Conservation (phyloP, 2,329 filamentous ascomycete genomes). For the Pseudocercospora pini-densiflorae region DNA sequence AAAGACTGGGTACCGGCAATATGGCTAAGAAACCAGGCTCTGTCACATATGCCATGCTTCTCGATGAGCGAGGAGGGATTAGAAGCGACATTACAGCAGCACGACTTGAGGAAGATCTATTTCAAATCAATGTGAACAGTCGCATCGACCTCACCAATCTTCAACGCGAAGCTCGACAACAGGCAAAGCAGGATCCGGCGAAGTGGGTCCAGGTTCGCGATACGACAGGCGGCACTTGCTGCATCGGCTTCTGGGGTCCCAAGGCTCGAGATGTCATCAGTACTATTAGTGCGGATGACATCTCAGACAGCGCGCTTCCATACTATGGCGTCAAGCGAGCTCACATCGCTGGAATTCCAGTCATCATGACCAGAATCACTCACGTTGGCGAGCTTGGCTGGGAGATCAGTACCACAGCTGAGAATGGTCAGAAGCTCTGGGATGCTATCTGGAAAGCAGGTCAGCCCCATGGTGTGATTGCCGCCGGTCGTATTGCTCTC, state of each 20-base stretch:
- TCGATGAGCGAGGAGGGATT: conserved; percentile 60
- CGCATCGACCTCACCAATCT: conserved; percentile 61
- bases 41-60: conserved; percentile 62
- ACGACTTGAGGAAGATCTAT: conserved; percentile 54
- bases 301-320: conserved; percentile 51
- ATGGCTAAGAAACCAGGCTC: conserved; percentile 53
- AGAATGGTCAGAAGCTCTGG: conserved; percentile 63
- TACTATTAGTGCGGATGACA: conserved; percentile 52
- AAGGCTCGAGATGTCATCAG: conserved; percentile 57
- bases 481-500: conserved; percentile 63
- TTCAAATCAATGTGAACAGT: conserved; percentile 63
- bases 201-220: conserved; percentile 60
- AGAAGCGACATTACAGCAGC: conserved; percentile 63
- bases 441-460: conserved; percentile 62
- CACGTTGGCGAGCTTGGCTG: conserved; percentile 66
- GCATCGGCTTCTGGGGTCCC: conserved; percentile 67
- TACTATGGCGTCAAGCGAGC: conserved; percentile 57
- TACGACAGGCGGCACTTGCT: conserved; percentile 64
- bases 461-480: conserved; percentile 59
- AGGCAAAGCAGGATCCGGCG: conserved; percentile 43
- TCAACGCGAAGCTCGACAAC: conserved; percentile 56
- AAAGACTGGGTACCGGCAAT: conserved; percentile 58
- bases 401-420: conserved; percentile 66
- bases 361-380: conserved; percentile 60
- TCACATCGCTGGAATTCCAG: conserved; percentile 60